Evolutionary conservation across 352 stramenopile species (phyloP).

Genomic region (Pythium aquatile): DNA sequence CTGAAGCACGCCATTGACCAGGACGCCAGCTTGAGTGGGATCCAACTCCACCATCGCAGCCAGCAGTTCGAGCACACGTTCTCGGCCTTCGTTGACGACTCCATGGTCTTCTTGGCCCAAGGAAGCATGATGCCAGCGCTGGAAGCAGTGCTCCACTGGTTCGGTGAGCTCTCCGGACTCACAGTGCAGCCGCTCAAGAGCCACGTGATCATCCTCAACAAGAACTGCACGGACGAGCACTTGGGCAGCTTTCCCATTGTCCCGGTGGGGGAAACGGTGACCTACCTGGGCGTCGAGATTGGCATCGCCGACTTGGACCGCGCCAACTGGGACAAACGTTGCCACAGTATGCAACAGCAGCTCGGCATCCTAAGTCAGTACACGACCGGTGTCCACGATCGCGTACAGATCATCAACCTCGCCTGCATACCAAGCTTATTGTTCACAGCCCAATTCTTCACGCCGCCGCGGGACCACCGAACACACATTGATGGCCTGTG

Average conservation of each 20-base stretch:
- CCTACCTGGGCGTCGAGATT: conserved; percentile 19
- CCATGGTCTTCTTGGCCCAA: conserved; percentile 9
- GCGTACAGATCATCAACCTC: no score
- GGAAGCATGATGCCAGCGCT: background rate
- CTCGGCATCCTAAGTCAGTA: background rate
- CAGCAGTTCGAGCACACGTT: conserved; percentile 4
- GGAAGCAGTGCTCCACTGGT: background rate
- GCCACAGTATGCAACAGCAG: background rate
- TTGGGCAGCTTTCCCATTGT: conserved; percentile 14
- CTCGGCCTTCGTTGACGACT: conserved; percentile 31
- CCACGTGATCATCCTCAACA: conserved; percentile 4
- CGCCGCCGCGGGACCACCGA: no score
- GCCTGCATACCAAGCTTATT: no score
- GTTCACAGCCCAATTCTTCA: no score
- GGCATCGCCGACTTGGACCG: conserved; percentile 2
- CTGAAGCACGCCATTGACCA: conserved; percentile 9
- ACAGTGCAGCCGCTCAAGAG: conserved; percentile 24
- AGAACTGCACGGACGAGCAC: background rate
- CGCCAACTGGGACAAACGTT: conserved; percentile 7
- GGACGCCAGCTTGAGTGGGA: background rate
- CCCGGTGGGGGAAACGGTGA: background rate
- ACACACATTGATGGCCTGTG: no score
- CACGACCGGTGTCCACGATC: background rate
- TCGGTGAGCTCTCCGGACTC: conserved; percentile 14
- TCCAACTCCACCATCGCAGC: background rate